Conservation (phyloP, 345 rosid species). For the Citrus hindsii region DNA sequence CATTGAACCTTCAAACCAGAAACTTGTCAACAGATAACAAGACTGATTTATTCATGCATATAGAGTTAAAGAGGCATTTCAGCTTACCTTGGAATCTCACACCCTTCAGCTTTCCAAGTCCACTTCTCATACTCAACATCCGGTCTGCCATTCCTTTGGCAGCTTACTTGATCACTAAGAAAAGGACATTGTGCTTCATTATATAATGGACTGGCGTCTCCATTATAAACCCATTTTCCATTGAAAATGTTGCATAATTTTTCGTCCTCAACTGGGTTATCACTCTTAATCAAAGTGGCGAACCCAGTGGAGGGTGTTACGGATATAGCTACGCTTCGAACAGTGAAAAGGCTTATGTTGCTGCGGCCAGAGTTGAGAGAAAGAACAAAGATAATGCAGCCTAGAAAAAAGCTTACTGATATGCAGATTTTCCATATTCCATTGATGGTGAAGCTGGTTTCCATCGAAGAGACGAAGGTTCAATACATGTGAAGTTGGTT, state of each 20-base stretch:
- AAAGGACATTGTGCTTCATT: conserved; percentile 34
- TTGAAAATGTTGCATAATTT: conserved; percentile 35
- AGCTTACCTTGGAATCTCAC: conserved; percentile 41
- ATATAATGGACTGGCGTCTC: conserved; percentile 27
- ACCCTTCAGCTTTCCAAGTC: conserved; percentile 48
- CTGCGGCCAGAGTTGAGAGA: conserved; percentile 4
- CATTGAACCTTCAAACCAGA: conserved; percentile 36
- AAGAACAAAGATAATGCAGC: conserved; percentile 19
- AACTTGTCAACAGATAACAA: not conserved
- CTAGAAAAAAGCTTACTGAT: conserved; percentile 23
- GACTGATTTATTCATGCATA: not conserved
- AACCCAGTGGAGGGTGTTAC: not conserved
- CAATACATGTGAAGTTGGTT: not conserved
- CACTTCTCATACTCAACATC: conserved; percentile 47
- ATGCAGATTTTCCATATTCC: conserved; percentile 36
- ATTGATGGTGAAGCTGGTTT: conserved; percentile 8
- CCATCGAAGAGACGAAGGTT: conserved; percentile 9
- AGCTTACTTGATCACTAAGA: conserved; percentile 44
- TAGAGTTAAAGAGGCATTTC: not conserved
- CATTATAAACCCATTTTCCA: conserved; percentile 55
- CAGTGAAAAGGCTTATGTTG: conserved; percentile 5
- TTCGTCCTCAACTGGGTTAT: not conserved
- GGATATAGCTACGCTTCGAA: conserved; percentile 2
- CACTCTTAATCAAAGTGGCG: not conserved
- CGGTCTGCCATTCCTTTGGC: conserved; percentile 47